A percentile compares a stretch with the other conserved stretches of the same genome.
Conservation (phyloP, 2,329 filamentous ascomycete species). For the Pseudofabraea citricarpa region DNA sequence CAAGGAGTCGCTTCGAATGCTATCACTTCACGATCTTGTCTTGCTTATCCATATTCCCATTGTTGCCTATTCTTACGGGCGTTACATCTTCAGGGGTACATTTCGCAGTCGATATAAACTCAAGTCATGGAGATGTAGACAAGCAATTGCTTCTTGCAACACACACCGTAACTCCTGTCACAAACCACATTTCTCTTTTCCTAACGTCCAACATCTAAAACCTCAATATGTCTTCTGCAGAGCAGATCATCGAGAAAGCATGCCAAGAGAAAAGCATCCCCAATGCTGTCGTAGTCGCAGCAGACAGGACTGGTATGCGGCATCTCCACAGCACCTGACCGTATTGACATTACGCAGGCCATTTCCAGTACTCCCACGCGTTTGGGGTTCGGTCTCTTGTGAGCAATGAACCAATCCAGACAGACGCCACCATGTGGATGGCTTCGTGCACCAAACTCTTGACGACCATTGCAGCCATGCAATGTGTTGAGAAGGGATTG, state of each 20-base stretch:
- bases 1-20: too few species aligned
- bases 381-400: constrained; percentile 17
- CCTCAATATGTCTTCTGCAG: too few species aligned
- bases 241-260: constrained; percentile 1
- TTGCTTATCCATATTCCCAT: too few species aligned
- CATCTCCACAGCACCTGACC: neutral
- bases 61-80: too few species aligned
- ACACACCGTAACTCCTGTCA: too few species aligned
- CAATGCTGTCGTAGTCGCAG: neutral
- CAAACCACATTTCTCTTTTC: too few species aligned
- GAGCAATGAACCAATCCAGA: neutral
- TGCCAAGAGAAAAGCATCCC: constrained; percentile 2
- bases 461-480: constrained; percentile 2
- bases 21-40: too few species aligned
- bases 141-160: too few species aligned
- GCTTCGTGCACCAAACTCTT: constrained; percentile 48
- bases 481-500: constrained; percentile 7
- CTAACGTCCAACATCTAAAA: too few species aligned
- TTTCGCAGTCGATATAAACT: too few species aligned
- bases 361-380: neutral
- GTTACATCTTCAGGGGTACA: too few species aligned
- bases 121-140: too few species aligned
- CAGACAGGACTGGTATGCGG: neutral
- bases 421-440: constrained; percentile 45
- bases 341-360: neutral